Evolutionary conservation across 179 eudicot genomes (phyloP).

Genomic region (Beta corolliflora): DNA sequence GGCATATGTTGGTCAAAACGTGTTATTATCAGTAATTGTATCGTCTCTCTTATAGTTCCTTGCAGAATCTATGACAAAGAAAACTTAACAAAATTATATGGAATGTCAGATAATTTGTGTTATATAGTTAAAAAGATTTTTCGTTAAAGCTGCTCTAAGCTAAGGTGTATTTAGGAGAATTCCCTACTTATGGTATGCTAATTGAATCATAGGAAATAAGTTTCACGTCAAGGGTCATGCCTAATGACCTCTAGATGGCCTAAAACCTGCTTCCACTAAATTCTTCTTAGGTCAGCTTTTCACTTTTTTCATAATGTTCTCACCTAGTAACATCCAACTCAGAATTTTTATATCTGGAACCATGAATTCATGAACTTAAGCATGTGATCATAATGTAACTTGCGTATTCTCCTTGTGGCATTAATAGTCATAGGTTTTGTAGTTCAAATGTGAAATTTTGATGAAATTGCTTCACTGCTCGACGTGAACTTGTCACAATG

Average conservation of each 20-base stretch:
- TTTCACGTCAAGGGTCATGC: background rate
- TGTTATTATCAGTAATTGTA: background rate
- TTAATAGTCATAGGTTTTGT: background rate
- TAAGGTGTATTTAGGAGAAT: background rate
- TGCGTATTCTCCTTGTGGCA: background rate
- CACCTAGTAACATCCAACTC: background rate
- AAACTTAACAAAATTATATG: background rate
- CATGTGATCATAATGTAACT: background rate
- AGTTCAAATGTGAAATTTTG: background rate
- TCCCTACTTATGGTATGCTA: background rate
- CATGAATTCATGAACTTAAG: background rate
- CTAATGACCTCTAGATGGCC: background rate
- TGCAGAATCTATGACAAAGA: no score
- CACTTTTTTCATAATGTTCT: background rate
- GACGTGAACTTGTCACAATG: background rate
- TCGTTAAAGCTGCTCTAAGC: background rate
- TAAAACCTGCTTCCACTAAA: background rate
- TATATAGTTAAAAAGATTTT: background rate
- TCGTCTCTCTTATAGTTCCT: background rate
- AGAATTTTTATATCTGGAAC: background rate
- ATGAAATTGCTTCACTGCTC: background rate
- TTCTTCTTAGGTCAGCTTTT: background rate
- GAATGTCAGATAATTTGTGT: background rate
- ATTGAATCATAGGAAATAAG: background rate
- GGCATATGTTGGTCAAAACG: background rate